Conservation (phyloP, 2,329 filamentous ascomycete species). For the Xylariaceae sp. region DNA sequence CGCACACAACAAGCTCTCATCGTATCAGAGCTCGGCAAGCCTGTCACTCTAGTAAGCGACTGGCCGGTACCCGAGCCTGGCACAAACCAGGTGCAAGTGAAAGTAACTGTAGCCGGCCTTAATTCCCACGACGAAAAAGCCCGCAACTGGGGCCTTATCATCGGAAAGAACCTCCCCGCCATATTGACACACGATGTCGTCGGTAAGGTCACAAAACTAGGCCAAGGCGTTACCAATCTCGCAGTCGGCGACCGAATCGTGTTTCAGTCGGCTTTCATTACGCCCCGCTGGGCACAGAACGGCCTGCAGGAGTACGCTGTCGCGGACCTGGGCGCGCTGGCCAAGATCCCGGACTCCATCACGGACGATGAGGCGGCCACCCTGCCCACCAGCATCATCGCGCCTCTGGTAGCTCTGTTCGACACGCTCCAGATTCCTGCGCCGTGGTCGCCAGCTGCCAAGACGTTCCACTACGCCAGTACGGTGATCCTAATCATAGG, state of each 20-base stretch:
- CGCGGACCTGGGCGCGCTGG: constrained; percentile 37
- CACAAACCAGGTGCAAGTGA: constrained; percentile 44
- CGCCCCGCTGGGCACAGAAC: constrained; percentile 11
- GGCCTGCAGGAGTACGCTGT: constrained; percentile 49
- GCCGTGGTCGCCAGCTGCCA: constrained; percentile 33
- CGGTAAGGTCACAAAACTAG: constrained; percentile 40
- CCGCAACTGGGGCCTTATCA: constrained; percentile 46
- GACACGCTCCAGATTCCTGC: constrained; percentile 37
- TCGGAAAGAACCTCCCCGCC: constrained; percentile 39
- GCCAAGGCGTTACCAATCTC: constrained; percentile 34
- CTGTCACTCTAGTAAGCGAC: constrained; percentile 29
- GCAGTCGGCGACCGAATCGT: constrained; percentile 43
- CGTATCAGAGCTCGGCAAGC: constrained; percentile 35
- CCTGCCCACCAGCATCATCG: constrained; percentile 45
- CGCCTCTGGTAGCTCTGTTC: constrained; percentile 45
- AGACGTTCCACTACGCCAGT: constrained; percentile 34
- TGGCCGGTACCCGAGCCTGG: constrained; percentile 40
- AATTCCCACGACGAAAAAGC: constrained; percentile 47
- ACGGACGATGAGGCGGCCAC: constrained; percentile 46
- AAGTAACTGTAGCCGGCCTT: constrained; percentile 43
- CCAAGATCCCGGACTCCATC: constrained; percentile 43
- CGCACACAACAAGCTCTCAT: constrained; percentile 35
- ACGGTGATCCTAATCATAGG: constrained; percentile 42
- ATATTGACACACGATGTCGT: constrained; percentile 45
- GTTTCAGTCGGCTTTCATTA: constrained; percentile 30